A percentile compares a stretch with the other conserved stretches of the same genome.
phyloP scores from a whole-genome alignment of 192 early-diverging fungal genomes.

The Podochytrium sp. region DNA sequence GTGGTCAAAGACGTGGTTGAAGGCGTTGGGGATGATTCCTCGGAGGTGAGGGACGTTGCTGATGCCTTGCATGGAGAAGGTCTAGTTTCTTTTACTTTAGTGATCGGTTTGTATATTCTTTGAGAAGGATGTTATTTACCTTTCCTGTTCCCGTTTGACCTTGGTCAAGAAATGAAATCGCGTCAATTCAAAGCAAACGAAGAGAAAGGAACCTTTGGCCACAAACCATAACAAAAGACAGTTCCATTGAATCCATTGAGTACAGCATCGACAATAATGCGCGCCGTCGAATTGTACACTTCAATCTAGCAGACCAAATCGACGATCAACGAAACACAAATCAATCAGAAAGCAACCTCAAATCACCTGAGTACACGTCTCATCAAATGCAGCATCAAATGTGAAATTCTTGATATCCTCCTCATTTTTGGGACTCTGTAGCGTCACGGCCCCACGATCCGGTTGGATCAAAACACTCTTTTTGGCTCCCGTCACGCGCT shows the following conservation, averaged over 20 bases:
- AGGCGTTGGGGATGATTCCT: slow-evolving; percentile 66
- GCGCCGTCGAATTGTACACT: slow-evolving; percentile 64
- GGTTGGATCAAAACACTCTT: slow-evolving; percentile 48
- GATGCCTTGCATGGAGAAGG: slow-evolving; percentile 68
- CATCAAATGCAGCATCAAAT: slow-evolving; percentile 65
- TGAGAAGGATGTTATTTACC: background rate
- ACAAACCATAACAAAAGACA: slow-evolving; percentile 62
- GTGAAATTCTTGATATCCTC: slow-evolving; percentile 61
- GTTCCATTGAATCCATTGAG: slow-evolving; percentile 68
- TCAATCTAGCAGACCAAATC: too few relatives aligned
- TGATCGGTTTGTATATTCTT: background rate
- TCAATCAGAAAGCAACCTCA: background rate
- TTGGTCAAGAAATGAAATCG: background rate
- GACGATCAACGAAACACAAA: background rate
- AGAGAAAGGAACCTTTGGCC: background rate
- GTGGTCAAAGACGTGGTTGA: slow-evolving; percentile 64
- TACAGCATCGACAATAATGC: slow-evolving; percentile 61
- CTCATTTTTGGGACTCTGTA: slow-evolving; percentile 52
- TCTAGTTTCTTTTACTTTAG: too few relatives aligned
- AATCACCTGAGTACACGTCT: slow-evolving; percentile 52
- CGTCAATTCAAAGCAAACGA: background rate
- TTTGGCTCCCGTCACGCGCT: slow-evolving; percentile 48
- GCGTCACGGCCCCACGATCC: slow-evolving; percentile 40
- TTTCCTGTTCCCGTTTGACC: slow-evolving; percentile 63
- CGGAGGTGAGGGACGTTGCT: slow-evolving; percentile 51